Base-by-base conservation (phyloP, 345 rosid genomes). In the Nasturtium officinale region DNA sequence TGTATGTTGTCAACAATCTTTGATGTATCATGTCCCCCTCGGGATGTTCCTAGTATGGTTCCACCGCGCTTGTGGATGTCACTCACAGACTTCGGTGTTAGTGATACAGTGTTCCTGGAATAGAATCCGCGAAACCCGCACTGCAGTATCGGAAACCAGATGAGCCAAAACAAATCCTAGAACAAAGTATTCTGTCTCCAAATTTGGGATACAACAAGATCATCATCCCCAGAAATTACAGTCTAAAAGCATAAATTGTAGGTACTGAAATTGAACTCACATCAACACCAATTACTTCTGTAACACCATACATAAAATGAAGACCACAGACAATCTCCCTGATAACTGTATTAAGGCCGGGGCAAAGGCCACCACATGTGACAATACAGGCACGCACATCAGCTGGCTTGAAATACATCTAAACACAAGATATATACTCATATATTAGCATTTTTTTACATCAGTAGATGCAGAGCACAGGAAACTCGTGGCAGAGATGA, bases 41-140 rank as follows among this genome's bases (percentile, higher is more conserved):
- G 80, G 2, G 97, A 94, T 5, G 97, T 89, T 59, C 96, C 97
- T 6, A 91, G 83, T 71, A 94, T 67, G 10, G 97, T 88, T 66
- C 96, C 98, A 18, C 98, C 97, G 16, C 96, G 94, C 71, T 94
- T 91, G 78, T 94, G 98, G 78, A 94, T 88, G 77, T 90, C 95
- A 78, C 87, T 86, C 40, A 91, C 96, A 46, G 47, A 53, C 80
- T 85, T 91, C 0, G 92, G 96, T 16, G 86, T 83, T 71, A 91
- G 77, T 18, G 58, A 20, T 29, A 88, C 62, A 29, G 95, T 94
- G 69, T 94, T 94, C 74, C 77, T 83, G 54, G 97, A 84, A 82
- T 91, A 94, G 78, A 94, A 94, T 9, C 96, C 98, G 35, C 76
- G 84, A 78, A 89, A 94, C 75, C 97, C 98, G 55, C 97, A 92